These are phyloP conservation scores for Pichia sp. DNA, from an alignment of 1,139 yeast genomes.

Conservation along the genomic window DNA sequence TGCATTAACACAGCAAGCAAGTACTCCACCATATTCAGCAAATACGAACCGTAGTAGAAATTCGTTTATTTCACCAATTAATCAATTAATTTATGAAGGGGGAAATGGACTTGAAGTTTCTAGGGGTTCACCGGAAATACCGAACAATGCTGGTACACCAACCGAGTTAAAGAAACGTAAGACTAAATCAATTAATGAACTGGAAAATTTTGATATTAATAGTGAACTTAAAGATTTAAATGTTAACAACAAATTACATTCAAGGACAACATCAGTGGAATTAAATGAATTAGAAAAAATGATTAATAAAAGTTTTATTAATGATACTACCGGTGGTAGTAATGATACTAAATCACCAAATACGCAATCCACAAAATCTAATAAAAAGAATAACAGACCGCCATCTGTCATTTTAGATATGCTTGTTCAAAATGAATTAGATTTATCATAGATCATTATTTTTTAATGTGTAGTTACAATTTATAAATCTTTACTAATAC, in stretches of 20 bases:
- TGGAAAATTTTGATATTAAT: neutral
- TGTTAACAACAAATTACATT: neutral
- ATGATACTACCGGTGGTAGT: neutral
- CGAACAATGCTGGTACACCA: neutral
- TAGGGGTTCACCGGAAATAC: neutral
- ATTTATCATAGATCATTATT: neutral
- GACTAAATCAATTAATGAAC: conserved; percentile 5
- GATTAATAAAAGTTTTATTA: conserved; percentile 8
- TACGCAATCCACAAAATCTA: neutral
- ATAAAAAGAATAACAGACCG: conserved; percentile 21
- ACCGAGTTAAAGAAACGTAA: conserved; percentile 2
- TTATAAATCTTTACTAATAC: neutral
- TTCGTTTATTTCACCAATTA: conserved; percentile 32
- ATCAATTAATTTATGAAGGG: conserved; percentile 22
- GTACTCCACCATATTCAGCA: neutral
- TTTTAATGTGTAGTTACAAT: neutral
- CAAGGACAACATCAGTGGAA: conserved; percentile 8
- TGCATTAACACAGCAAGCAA: conserved; percentile 12
- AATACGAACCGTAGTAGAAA: conserved; percentile 12
- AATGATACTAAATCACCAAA: neutral
- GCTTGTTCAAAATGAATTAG: conserved; percentile 14
- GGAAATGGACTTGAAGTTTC: neutral
- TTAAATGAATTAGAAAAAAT: conserved; percentile 7
- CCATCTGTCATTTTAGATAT: conserved; percentile 30
- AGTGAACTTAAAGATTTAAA: neutral